Evolutionary conservation across 2,329 filamentous ascomycete genomes (phyloP).

Genomic region (Aspergillus phoenicis): DNA sequence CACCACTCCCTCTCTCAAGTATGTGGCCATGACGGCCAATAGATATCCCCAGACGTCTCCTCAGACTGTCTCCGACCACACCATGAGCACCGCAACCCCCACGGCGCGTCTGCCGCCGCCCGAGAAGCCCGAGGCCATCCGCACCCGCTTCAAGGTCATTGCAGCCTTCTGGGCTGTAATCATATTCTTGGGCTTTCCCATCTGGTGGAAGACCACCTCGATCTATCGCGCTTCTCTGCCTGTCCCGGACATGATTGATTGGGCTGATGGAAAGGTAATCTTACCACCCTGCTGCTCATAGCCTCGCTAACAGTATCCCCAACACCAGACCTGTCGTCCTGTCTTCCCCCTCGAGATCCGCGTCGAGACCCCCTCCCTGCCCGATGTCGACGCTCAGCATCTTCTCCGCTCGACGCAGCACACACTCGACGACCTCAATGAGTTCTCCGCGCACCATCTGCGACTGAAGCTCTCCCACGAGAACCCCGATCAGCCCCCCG

Average conservation of each 20-base stretch:
- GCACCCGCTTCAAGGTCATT: constrained; percentile 73
- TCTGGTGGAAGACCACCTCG: constrained; percentile 95
- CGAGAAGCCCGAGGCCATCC: constrained; percentile 70
- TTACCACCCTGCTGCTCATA: background rate
- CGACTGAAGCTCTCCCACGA: constrained; percentile 64
- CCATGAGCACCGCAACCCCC: constrained; percentile 25
- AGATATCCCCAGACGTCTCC: constrained; percentile 38
- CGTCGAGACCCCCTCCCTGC: constrained; percentile 69
- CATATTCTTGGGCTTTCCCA: constrained; percentile 77
- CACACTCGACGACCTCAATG: constrained; percentile 81
- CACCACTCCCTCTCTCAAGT: constrained; percentile 24
- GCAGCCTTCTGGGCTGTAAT: constrained; percentile 90
- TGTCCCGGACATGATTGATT: constrained; percentile 81
- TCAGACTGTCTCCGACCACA: constrained; percentile 20
- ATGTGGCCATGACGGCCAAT: constrained; percentile 41
- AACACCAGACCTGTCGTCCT: constrained; percentile 73
- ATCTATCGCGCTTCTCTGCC: constrained; percentile 87
- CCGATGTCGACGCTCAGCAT: constrained; percentile 68
- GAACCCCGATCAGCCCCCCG: background rate
- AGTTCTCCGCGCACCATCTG: constrained; percentile 82
- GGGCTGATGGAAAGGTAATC: constrained; percentile 83
- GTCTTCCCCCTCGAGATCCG: constrained; percentile 85
- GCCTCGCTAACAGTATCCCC: background rate
- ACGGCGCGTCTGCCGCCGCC: constrained; percentile 65
- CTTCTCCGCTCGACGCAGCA: constrained; percentile 81